These are phyloP conservation scores for Stagonosporopsis cucurbitacearum DNA, from an alignment of 2,329 filamentous ascomycete species.

Conservation along the genomic window DNA sequence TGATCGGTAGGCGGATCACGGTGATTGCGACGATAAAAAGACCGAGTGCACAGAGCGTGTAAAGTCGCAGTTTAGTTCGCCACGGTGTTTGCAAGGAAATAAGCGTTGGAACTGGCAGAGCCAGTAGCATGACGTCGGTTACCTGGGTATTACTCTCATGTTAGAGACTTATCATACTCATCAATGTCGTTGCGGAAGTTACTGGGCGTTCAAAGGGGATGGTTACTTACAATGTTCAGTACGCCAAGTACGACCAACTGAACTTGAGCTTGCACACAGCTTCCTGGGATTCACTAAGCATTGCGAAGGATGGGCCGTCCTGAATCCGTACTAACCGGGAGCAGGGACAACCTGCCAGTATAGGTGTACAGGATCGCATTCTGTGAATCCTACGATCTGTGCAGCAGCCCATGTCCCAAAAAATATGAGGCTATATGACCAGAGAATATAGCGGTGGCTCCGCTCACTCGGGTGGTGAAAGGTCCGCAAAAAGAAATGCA, in stretches of 20 bases:
- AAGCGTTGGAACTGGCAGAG: neutral
- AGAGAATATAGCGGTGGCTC: neutral
- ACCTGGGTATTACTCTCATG: neutral
- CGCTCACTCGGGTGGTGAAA: neutral
- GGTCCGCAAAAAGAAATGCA: slow-evolving; percentile 2
- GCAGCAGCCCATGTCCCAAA: neutral
- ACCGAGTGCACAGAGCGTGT: neutral
- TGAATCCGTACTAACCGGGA: neutral
- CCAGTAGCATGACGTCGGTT: neutral
- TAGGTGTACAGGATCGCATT: neutral
- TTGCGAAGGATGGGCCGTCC: neutral
- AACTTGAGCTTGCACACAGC: neutral
- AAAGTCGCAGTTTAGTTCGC: neutral
- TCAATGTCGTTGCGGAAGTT: neutral
- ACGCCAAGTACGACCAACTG: neutral
- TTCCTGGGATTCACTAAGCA: neutral
- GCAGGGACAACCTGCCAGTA: slow-evolving; percentile 3
- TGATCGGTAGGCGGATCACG: slow-evolving; percentile 1
- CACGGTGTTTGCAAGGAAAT: neutral
- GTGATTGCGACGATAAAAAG: slow-evolving; percentile 1
- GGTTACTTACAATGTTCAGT: neutral
- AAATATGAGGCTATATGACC: neutral
- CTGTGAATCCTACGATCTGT: slow-evolving; percentile 1
- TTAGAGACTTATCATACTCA: neutral
- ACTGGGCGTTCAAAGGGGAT: neutral